Percentiles rank a stretch among this genome's conserved stretches.
These are phyloP conservation scores for Schizophyllum amplum DNA, from an alignment of 1,284 basidiomycete species.

Conservation along the genomic window DNA sequence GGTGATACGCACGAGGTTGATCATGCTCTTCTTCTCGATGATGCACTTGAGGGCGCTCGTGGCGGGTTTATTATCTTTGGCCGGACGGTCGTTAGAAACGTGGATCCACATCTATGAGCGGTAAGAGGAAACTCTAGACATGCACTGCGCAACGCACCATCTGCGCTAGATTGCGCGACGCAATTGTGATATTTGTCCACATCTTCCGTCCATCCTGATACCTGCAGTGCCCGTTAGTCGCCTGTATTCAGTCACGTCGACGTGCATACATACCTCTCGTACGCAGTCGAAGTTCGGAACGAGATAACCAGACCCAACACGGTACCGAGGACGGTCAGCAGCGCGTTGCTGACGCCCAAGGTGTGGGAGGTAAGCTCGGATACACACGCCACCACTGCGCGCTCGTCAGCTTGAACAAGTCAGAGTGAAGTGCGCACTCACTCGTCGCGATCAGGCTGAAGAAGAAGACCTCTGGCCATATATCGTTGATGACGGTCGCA, in stretches of 20 bases:
- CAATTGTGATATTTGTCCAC: constrained; percentile 51
- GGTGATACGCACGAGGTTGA: constrained; percentile 43
- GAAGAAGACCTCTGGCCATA: constrained; percentile 53
- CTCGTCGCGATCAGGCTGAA: constrained; percentile 47
- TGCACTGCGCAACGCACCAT: constrained; percentile 26
- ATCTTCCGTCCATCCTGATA: constrained; percentile 56
- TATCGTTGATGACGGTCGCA: constrained; percentile 55
- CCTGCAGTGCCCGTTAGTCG: constrained; percentile 20
- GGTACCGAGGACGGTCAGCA: constrained; percentile 58
- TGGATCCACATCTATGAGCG: constrained; percentile 52
- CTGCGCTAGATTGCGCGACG: constrained; percentile 46
- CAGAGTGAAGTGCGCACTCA: constrained; percentile 22
- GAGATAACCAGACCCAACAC: constrained; percentile 65
- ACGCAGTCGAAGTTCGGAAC: constrained; percentile 59
- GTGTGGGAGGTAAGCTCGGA: constrained; percentile 34
- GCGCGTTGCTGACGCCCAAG: constrained; percentile 34
- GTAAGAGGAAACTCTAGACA: not conserved
- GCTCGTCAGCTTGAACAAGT: not conserved
- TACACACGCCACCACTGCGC: constrained; percentile 45
- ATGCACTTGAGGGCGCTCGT: constrained; percentile 26
- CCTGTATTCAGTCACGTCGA: not conserved
- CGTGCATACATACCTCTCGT: constrained; percentile 49
- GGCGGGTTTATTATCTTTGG: constrained; percentile 30
- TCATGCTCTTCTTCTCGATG: constrained; percentile 69
- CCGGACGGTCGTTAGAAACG: constrained; percentile 37